Base-by-base conservation (phyloP, 352 stramenopile genomes). In the Pythium phragmitis region DNA sequence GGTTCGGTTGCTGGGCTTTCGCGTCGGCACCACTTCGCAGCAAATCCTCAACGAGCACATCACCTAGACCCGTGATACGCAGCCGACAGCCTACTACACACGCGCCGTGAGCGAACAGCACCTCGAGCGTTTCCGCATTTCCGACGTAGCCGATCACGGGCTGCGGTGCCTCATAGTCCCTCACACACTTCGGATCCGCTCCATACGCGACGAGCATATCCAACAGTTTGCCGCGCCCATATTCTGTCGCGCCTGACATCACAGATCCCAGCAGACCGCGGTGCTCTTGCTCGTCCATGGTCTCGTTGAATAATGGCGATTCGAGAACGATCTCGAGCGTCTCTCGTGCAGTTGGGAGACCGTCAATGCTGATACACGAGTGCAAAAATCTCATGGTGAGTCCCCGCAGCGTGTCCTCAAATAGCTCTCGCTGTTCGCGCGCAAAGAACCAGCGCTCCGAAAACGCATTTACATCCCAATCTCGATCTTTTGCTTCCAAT, bases 281-380 rank as follows among this genome's bases (percentile, higher is more conserved):
- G 3, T 7, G 48, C 16, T 49, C 37, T 4, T 51, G 11, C 9
- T 50, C 39, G 23, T 8, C 16, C 21, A 60, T 12, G 3, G 30
- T 23, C 14, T 60, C 60, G 2, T 36, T 36, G 30, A 67, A 67
- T 2, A 46, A 7, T 11, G 33, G 21, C 9, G 51, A 57, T 2
- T 57, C 26, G n/a, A 67, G 36, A 11, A 61, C 14, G 17, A 60
- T 57, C 30, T 60, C 51, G 30, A 67, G 26, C 51, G 61, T 57
- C 19, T 68, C 46, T 6, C 28, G 16, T 9, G 53, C 21, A 3
- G 36, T 2, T 16, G 34, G 47, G 23, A 1, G 7, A 13, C 3
- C 7, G 1, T 39, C 34, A 9, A 2, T 9, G 7, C 11, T 14
- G 14, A 56, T 11, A 17, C 43, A 48, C 16, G n/a, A 19, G 4